Conservation (phyloP, 169 alveolate genomes). For the Besnoitia besnoiti region DNA sequence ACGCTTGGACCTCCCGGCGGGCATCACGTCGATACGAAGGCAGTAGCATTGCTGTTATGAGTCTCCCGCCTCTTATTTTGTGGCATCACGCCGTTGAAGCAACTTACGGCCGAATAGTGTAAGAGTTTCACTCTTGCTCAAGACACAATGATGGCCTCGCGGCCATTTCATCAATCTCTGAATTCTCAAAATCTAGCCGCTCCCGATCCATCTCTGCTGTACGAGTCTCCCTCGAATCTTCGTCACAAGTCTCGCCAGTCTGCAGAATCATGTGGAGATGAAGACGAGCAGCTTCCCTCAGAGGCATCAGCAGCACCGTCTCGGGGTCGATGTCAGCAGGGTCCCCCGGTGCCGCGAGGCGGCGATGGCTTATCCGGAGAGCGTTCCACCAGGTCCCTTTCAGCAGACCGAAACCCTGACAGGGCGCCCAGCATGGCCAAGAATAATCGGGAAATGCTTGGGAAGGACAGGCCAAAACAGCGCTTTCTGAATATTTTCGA, state of each 20-base stretch:
- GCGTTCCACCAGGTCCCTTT: slow-evolving; percentile 5
- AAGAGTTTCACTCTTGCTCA: neutral
- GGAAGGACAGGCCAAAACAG: neutral
- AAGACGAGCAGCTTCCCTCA: neutral
- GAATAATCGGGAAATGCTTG: neutral
- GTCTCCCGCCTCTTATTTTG: too few species aligned
- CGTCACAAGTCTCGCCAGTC: neutral
- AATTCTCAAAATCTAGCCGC: neutral
- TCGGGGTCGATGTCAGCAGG: neutral
- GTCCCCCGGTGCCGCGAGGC: neutral
- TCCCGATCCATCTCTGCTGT: slow-evolving; percentile 15
- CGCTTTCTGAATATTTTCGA: slow-evolving; percentile 14
- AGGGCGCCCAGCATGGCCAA: neutral
- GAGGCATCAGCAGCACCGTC: neutral
- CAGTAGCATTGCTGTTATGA: too few species aligned
- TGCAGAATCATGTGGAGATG: neutral
- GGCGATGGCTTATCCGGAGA: neutral
- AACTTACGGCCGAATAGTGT: too few species aligned
- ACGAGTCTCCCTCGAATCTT: slow-evolving; percentile 35
- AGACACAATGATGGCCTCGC: neutral
- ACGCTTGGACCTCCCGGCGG: too few species aligned
- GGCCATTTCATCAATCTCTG: neutral
- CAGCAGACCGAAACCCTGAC: neutral
- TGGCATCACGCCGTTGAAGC: too few species aligned
- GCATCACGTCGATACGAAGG: too few species aligned